Base-by-base conservation (phyloP, 345 rosid genomes). In the Salix suchowensis region DNA sequence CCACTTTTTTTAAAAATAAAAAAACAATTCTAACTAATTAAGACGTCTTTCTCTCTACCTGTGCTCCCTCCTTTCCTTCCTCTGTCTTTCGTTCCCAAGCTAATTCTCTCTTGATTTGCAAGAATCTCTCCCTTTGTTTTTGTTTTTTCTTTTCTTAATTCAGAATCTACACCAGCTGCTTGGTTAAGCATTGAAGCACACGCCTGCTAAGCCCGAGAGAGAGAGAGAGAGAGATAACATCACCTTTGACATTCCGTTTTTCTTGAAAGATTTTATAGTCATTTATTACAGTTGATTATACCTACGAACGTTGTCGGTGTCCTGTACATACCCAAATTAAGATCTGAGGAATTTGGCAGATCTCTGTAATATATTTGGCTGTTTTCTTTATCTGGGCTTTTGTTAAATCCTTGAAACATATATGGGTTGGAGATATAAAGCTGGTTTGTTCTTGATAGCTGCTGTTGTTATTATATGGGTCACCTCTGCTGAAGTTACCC, bases 391-490 rank as follows among this genome's bases (percentile, higher is more conserved):
- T 16, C 61, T 74, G 69, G 70, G 58, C 65, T 26, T 15, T 76
- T 23, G 5, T 66, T 60, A 58, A 3, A 36, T 64, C 70, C n/a
- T 62, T 68, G 50, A 37, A 68, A 16, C n/a, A 14, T 30, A 76
- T 52, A 96, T 96, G 99, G 86, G 89, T 77, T 94, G 90, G 97
- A 92, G 86, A 77, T 96, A 96, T 67, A 92, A 76, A 75, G 94
- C 98, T 72, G 99, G 99, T 65, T 76, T 96, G 83, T 88, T 93
- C 77, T 86, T 96, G 81, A 96, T 96, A 44, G 89, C 79, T 48
- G 85, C 98, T 67, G 99, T 96, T 75, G 99, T 96, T 79, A 73
- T 96, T 77, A 96, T 96, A 79, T 82, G 84, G 84, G 84, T 82
- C 73, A 66, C 78, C 72, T 82, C 84, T 34, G 84, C 84, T 6